Base-by-base conservation (phyloP, 495 filamentous ascomycete genomes). In the Annulohypoxylon maeteangense region DNA sequence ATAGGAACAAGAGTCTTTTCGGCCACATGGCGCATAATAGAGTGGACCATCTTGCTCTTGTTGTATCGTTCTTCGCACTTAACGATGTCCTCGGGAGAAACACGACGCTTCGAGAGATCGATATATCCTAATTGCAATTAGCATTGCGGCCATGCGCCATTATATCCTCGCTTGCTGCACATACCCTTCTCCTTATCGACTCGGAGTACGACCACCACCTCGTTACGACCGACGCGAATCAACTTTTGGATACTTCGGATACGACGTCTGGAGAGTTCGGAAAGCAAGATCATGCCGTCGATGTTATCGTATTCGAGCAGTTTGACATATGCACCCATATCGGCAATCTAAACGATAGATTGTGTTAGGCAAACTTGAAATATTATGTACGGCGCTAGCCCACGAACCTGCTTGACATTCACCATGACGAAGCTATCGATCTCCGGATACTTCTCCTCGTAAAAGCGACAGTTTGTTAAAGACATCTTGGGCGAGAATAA, bases 361-460 rank as follows among this genome's bases (percentile, higher is more conserved):
- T 45, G 48, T 66, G 64, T 74, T 70, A 75, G 73, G 32, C 34
- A 56, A 56, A 67, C 47, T 16, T 38, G 22, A 32, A 7, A 3
- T 63, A 34, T 31, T 64, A 31, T 29, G 16, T 40, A 60, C 18
- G 14, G 68, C 38, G 36, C 47, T 47, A 25, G 36, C 14, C 27
- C 31, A 70, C 87, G 40, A 82, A 95, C 92, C 91, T 95, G 92
- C 87, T 94, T 94, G 53, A 95, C 93, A 82, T 95, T 95, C 79
- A 99, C 95, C 95, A 99, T 98, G 66, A 98, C 96, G 83, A 97
- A 98, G 86, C 93, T 96, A 80, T 99, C 95, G 69, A 98, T 93
- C 87, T 98, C 95, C 44, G 95, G 95, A 78, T 93, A 99, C 80
- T 96, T 96, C 79, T 96, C 94, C 87, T 97, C 95, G 83, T 99